A percentile compares a stretch with the other conserved stretches of the same genome.
phyloP scores from a whole-genome alignment of 2,329 filamentous ascomycete genomes.

The Didymella pinodella region DNA sequence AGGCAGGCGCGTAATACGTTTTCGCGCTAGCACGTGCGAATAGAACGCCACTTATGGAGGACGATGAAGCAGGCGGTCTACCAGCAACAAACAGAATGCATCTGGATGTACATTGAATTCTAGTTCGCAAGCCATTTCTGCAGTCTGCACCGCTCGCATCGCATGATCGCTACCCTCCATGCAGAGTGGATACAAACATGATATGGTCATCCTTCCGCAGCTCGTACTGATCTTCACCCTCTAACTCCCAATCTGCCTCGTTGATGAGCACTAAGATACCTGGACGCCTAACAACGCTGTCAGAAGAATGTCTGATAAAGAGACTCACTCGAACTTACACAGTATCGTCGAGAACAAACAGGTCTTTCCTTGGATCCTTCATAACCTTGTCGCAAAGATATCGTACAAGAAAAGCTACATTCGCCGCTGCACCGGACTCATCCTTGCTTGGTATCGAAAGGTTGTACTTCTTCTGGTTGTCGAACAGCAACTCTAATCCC shows the following conservation, averaged over 20 bases:
- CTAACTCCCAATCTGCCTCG: conserved; percentile 97
- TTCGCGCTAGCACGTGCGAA: conserved; percentile 35
- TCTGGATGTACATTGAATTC: neutral
- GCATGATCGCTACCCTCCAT: conserved; percentile 72
- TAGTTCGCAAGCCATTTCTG: neutral
- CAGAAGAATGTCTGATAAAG: conserved; percentile 17
- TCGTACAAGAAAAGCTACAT: conserved; percentile 77
- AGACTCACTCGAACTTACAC: conserved; percentile 68
- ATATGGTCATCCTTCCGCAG: conserved; percentile 84
- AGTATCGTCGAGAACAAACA: conserved; percentile 86
- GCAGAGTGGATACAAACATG: conserved; percentile 94
- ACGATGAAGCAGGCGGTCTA: neutral
- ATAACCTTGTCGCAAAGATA: conserved; percentile 83
- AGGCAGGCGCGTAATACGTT: conserved; percentile 21
- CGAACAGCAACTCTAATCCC: conserved; percentile 93
- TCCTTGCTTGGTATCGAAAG: conserved; percentile 72
- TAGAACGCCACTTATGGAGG: neutral
- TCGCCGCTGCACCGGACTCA: conserved; percentile 67
- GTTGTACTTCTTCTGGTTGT: conserved; percentile 76
- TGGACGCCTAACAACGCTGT: conserved; percentile 71
- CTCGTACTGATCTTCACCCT: conserved; percentile 91
- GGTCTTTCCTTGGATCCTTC: conserved; percentile 82
- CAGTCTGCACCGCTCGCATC: neutral
- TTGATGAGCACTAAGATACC: conserved; percentile 97
- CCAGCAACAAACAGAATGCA: neutral